These are phyloP conservation scores for Cryomyces minteri DNA, from an alignment of 495 filamentous ascomycete genomes.

Conservation along the genomic window DNA sequence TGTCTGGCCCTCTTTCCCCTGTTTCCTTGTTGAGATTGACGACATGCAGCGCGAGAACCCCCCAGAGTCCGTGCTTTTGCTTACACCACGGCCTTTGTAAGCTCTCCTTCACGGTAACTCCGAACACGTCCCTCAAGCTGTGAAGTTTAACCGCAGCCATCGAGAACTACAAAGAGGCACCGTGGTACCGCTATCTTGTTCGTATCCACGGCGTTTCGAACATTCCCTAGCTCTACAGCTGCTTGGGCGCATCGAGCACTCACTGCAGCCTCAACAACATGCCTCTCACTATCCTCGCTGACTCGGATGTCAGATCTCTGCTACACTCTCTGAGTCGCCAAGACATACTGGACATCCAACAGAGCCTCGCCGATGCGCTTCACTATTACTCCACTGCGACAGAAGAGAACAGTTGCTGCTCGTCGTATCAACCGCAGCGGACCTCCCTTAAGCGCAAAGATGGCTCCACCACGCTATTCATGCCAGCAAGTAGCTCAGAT, in stretches of 20 bases:
- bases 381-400: conserved; percentile 66
- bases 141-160: too few species aligned
- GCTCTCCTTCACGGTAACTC: too few species aligned
- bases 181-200: too few species aligned
- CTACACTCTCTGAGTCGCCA: conserved; percentile 52
- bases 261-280: conserved; percentile 21
- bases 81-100: too few species aligned
- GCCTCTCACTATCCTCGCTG: conserved; percentile 62
- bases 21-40: too few species aligned
- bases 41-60: too few species aligned
- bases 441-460: conserved; percentile 48
- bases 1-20: too few species aligned
- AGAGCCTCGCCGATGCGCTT: conserved; percentile 51
- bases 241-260: not conserved
- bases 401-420: conserved; percentile 30
- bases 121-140: too few species aligned
- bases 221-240: too few species aligned
- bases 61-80: too few species aligned
- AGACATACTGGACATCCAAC: conserved; percentile 47
- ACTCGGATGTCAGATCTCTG: conserved; percentile 46
- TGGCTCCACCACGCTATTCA: conserved; percentile 74
- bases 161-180: too few species aligned
- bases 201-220: too few species aligned
- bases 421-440: conserved; percentile 58
- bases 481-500: conserved; percentile 54